Base-by-base conservation (phyloP, 164 flowering plant species). In the Dillenia suffruticosa region DNA sequence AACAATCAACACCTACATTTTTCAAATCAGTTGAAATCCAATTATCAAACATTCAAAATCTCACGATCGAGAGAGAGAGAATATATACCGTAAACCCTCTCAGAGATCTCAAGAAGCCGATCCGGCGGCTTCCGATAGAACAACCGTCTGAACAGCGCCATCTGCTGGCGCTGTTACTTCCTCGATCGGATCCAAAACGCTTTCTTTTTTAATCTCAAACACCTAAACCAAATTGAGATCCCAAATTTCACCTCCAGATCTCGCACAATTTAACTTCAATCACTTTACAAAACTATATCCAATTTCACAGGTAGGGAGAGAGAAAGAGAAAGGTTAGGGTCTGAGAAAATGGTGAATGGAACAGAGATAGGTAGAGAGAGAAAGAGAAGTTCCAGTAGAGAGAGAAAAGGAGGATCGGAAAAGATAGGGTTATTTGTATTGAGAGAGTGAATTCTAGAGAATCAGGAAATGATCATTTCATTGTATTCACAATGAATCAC, bases 101-200 rank as follows among this genome's bases (percentile, higher is more conserved):
- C 95, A 15, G 98, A 86, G 79, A 92, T 92, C 83, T 92, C 98
- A 19, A 88, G 87, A 57, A 92, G 88, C 66, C 89, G 92, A 82
- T 92, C 96, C 63, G 98, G 98, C 59, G 95, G 96, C 76, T 88
- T 92, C 78, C 96, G 76, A 55, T 88, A 92, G 26, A 92, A 89
- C 66, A 90, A 77, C 46, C 96, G 72, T 70, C 98, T 77, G 81
- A 92, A 89, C 84, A 92, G 91, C 98, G 98, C 96, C 98, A 92
- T 92, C 56, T 9, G 62, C 73, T 73, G 88, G 89, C 91, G 91
- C 89, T 81, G 92, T 82, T 74, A 65, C 79, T 68, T 46, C 84
- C 66, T 60, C 69, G 75, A 77, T 75, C 71, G 73, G 77, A 81
- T 85, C 87, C 91, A 85, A 81, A 81, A 63, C 82, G 72, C 54